Base-by-base conservation (phyloP, 768 basidiomycete species). In the Trametes cingulata region DNA sequence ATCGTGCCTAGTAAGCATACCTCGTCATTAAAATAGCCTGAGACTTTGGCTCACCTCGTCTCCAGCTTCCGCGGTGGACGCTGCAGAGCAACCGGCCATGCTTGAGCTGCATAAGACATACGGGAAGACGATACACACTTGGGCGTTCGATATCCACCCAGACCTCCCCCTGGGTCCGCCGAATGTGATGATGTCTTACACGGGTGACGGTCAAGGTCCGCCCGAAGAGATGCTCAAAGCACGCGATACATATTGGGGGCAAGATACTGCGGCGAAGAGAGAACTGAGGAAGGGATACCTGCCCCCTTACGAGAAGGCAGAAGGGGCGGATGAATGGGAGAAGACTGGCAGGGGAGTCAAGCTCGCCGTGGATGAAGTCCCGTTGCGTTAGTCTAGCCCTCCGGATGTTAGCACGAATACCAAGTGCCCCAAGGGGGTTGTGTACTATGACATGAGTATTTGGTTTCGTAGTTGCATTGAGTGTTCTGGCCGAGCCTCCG, bases 151-250 rank as follows among this genome's bases (percentile, higher is more conserved):
- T 60, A 70, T 69, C 33, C 59, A 75, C 59, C 75, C 78, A 0
- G 76, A 78, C 36, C 56, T 78, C 24, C 78, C 77, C 2, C 67
- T 82, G 41, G 80, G 80, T 17, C 79, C 77, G 1, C 81, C 80
- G 2, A 68, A 73, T 39, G 71, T 81, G 46, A 80, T 82, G 82
- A 77, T 79, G 74, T 70, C 75, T 20, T 77, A 75, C 63, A 78
- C 77, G 10, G 65, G 53, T 1, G 74, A 78, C 49, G 69, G 69
- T 6, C 75, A 80, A 45, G 65, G 58, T 15, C 67, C 73, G 49
- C 71, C 73, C 15, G 50, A 69, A 56, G 60, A 68, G 27, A 43
- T 71, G 20, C 42, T 82, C 52, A 61, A 67, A 43, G 61, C 68
- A 52, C 63, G 76, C 22, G 78, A 80, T 51, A 61, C 69, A 47